These are phyloP conservation scores for Lecanicillium sp. DNA, from an alignment of 2,329 filamentous ascomycete species.

Conservation along the genomic window DNA sequence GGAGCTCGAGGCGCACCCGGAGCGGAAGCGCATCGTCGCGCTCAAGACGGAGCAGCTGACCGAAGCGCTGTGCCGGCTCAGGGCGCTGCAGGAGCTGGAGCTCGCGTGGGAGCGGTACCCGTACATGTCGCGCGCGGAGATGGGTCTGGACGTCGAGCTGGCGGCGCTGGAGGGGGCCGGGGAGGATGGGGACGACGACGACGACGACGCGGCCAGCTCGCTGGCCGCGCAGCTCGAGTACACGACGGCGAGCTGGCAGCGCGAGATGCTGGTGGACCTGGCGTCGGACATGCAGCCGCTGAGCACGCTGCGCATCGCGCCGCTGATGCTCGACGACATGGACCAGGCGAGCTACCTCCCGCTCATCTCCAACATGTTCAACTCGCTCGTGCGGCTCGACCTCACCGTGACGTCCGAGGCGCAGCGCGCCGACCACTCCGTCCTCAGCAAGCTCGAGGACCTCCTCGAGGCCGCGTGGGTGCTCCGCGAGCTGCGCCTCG, in stretches of 20 bases:
- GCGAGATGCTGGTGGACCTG: slow-evolving; percentile 8
- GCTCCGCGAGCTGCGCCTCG: slow-evolving; percentile 5
- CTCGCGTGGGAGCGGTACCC: slow-evolving; percentile 2
- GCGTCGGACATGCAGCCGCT: slow-evolving; percentile 3
- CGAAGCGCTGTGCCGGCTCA: slow-evolving; percentile 2
- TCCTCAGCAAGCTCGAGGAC: slow-evolving; percentile 8
- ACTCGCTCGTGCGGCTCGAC: slow-evolving; percentile 7
- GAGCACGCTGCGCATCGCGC: background rate
- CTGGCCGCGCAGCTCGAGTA: background rate
- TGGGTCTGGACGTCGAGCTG: background rate
- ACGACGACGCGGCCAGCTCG: background rate
- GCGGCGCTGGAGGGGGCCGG: background rate
- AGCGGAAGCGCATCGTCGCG: background rate
- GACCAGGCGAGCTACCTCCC: slow-evolving; percentile 6
- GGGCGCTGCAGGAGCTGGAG: slow-evolving; percentile 3
- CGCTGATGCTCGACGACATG: slow-evolving; percentile 7
- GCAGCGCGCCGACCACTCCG: background rate
- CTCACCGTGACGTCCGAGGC: background rate
- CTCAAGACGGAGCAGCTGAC: background rate
- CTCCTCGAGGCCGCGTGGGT: slow-evolving; percentile 1
- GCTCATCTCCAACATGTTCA: slow-evolving; percentile 7
- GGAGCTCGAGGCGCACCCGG: background rate
- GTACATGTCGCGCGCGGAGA: slow-evolving; percentile 1
- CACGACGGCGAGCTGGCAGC: slow-evolving; percentile 4
- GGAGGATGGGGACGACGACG: background rate